Evolutionary conservation across 2,329 filamentous ascomycete species (phyloP), one percentile per base, ranked within the genome.

Genomic region (Fusarium multiceps): DNA sequence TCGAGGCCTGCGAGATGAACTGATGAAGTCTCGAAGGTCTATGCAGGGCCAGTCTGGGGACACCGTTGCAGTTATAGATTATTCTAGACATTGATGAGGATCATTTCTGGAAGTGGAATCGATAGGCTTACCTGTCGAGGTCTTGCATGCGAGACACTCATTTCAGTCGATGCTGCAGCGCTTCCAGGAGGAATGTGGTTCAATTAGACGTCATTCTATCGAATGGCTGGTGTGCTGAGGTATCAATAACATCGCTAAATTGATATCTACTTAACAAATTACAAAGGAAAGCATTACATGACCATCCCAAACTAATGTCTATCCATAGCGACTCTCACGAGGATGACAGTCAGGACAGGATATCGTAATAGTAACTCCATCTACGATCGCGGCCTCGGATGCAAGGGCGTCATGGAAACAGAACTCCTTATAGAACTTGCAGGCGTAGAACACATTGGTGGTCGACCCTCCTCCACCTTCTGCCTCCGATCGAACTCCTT

Each of bases 401-500:
- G 58, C 40, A 73, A 42, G 2, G 59, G 66, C 3, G 68, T 68
- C 28, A 63, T 70, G 3, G 71, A 73, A 25, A 30, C 28, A 16
- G 71, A 73, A 55, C 71, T 73, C 55, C 71, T 51, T 16, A 70
- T 37, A 27, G 71, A 73, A 58, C 71, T 73, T 13, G 63, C 25
- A 0, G 67, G 63, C 9, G 70, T 69, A 42, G 27, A 64, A 37
- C 11, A 42, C 18, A 7, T 7, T 1, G 21, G 42, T 10, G 66
- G 66, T 0, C 25, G 23, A 25, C 16, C 20, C 6, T 25, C 68
- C 3, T 73, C 66, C 18, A 59, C 10, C 34, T 59, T 73, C 50
- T 73, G 71, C 1, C 68, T 68, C 14, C 32, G 45, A 32, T 73
- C 71, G 41, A 73, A 73, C 55, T 73, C 71, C 6, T 73, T 73